Evolutionary conservation across 371 early-diverging fungal species (phyloP).

Genomic region (Apophysomyces elegans): DNA sequence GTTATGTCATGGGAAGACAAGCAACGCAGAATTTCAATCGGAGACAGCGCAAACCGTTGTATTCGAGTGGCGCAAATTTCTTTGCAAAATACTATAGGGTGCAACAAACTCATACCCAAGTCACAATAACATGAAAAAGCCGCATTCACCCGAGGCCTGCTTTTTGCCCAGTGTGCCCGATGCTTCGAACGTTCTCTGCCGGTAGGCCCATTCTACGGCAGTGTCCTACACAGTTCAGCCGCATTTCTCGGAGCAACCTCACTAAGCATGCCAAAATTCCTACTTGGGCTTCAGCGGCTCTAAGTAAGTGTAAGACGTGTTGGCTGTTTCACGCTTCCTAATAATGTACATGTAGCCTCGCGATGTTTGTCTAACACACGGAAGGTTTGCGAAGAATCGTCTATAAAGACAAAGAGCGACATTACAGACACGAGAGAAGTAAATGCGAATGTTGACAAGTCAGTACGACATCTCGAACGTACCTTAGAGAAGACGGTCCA

Average conservation of each 20-base stretch:
- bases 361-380: not conserved
- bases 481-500: not conserved
- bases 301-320: not conserved
- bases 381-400: not conserved
- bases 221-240: constrained; percentile 5
- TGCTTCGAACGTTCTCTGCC: constrained; percentile 10
- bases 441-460: not conserved
- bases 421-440: not conserved
- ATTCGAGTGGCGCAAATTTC: too few relatives aligned
- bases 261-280: not conserved
- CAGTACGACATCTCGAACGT: not conserved
- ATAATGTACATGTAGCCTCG: not conserved
- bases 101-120: not conserved
- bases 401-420: not conserved
- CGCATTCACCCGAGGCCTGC: not conserved
- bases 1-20: too few relatives aligned
- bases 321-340: not conserved
- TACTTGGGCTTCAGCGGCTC: not conserved
- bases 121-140: constrained; percentile 10
- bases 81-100: too few relatives aligned
- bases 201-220: constrained; percentile 11
- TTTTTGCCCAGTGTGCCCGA: not conserved
- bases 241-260: not conserved
- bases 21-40: too few relatives aligned
- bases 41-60: too few relatives aligned